Evolutionary conservation across 768 basidiomycete genomes (phyloP).

Genomic region (Pilatotrama ljubarskyi): DNA sequence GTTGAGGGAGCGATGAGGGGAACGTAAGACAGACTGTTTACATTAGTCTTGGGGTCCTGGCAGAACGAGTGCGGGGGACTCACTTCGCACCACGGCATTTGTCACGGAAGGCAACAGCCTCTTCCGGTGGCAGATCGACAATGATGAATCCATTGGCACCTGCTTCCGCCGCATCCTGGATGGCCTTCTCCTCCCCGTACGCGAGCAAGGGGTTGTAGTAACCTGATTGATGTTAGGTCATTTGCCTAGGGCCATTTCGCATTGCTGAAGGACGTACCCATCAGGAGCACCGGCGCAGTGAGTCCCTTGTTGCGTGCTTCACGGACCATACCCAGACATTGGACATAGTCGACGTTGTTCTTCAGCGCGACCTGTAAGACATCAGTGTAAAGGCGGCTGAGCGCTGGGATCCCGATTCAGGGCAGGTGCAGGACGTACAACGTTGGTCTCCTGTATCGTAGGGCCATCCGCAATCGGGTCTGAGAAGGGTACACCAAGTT

Average conservation of each 20-base stretch:
- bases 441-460: slow-evolving; percentile 90
- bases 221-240: slow-evolving; percentile 46
- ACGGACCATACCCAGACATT: slow-evolving; percentile 70
- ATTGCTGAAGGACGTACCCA: slow-evolving; percentile 56
- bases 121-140: slow-evolving; percentile 97
- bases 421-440: slow-evolving; percentile 49
- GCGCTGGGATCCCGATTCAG: not conserved
- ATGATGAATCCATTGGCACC: slow-evolving; percentile 98
- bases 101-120: slow-evolving; percentile 86
- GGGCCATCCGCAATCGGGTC: slow-evolving; percentile 97
- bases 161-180: slow-evolving; percentile 83
- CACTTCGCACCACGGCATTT: slow-evolving; percentile 83
- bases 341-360: slow-evolving; percentile 75
- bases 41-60: not conserved
- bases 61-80: slow-evolving; percentile 32
- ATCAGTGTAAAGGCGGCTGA: slow-evolving; percentile 8
- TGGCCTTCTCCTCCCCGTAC: slow-evolving; percentile 93
- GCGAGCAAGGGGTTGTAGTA: slow-evolving; percentile 97
- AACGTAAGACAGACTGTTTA: slow-evolving; percentile 82
- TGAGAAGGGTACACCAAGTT: slow-evolving; percentile 93
- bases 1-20: slow-evolving; percentile 96
- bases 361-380: slow-evolving; percentile 72
- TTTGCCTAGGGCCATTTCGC: not conserved
- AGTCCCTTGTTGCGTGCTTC: slow-evolving; percentile 84
- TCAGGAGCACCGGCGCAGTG: slow-evolving; percentile 84